Base-by-base conservation (phyloP, 1,139 yeast genomes). In the Magnusiomyces ingens region DNA sequence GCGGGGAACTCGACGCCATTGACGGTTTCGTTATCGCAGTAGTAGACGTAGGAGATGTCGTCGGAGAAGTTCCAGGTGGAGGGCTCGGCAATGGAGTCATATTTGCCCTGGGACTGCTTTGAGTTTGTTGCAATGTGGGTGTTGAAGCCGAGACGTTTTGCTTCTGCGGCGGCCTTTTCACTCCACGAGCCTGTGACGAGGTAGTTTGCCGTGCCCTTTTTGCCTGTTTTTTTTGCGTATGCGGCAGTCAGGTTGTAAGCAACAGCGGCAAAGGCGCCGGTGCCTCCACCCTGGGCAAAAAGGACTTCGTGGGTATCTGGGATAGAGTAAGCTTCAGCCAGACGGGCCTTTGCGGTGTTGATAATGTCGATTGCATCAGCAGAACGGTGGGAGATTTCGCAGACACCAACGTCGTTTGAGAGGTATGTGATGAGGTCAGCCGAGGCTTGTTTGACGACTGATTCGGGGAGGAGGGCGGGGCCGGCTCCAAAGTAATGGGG, bases 221-320 rank as follows among this genome's bases (percentile, higher is more conserved):
- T 80, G 43, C 69, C 69, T 26, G 84, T 77, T 64, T 76, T 83
- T 61, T 77, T 77, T 49, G 87, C 88, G 67, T 79, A 80, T 45
- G 85, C 76, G 36, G 96, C 95, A 58, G 85, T 70, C 72, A 93
- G 70, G 68, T 93, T 93, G 63, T 93, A 82, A 15, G 88, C 91
- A 55, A 89, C 78, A 8, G 95, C 81, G 5, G 98, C 86, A 64
- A 93, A 93, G 4, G 96, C 98, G 43, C 90, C 85, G 51, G 98
- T 91, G 58, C 98, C 99, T 57, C 99, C 99, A 58, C 99, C 98
- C 74, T 93, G 99, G 72, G 91, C 73, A 72, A 91, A 93, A 67
- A 93, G 84, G 1, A 91, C 93, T 67, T 90, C 98, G 68, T 93
- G 95, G 40, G 95, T 85, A 57, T 88, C 95, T 36, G 98, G 99